Evolutionary conservation across 306 rosid genomes (phyloP).

Genomic region (Styphnolobium japonicum): DNA sequence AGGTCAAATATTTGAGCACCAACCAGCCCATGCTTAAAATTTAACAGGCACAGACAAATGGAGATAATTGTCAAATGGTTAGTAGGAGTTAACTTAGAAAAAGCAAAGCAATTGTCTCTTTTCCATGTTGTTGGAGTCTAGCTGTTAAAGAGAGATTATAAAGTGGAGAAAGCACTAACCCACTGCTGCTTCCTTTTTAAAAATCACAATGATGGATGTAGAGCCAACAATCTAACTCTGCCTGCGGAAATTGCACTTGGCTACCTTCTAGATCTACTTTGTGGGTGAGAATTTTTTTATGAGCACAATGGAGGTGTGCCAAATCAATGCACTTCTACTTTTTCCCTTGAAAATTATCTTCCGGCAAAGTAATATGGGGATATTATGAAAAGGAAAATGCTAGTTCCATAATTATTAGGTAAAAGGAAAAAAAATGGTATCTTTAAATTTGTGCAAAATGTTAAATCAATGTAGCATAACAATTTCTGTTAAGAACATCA

Average conservation of each 20-base stretch:
- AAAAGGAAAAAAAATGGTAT: too few relatives aligned
- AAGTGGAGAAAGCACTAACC: conserved; percentile 17
- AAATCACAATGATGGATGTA: not conserved
- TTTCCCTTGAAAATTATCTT: not conserved
- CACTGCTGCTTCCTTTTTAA: not conserved
- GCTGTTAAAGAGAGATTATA: conserved; percentile 20
- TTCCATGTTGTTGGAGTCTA: conserved; percentile 15
- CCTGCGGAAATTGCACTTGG: not conserved
- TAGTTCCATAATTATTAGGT: not conserved
- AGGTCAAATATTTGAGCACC: conserved; percentile 24
- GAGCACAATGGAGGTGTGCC: too few relatives aligned
- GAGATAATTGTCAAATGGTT: not conserved
- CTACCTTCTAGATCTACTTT: not conserved
- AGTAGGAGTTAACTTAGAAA: conserved; percentile 2
- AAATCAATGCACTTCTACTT: not conserved
- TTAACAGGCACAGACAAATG: not conserved
- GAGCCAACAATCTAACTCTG: not conserved
- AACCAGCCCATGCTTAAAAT: not conserved
- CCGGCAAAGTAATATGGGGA: not conserved
- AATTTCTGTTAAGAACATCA: too few relatives aligned
- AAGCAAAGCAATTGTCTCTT: not conserved
- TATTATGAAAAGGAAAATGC: not conserved
- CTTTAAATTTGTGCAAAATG: not conserved
- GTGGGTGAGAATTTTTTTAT: too few relatives aligned
- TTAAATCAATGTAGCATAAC: not conserved